phyloP scores from a whole-genome alignment of 129 eudicot genomes.

The Escallonia herrerae region DNA sequence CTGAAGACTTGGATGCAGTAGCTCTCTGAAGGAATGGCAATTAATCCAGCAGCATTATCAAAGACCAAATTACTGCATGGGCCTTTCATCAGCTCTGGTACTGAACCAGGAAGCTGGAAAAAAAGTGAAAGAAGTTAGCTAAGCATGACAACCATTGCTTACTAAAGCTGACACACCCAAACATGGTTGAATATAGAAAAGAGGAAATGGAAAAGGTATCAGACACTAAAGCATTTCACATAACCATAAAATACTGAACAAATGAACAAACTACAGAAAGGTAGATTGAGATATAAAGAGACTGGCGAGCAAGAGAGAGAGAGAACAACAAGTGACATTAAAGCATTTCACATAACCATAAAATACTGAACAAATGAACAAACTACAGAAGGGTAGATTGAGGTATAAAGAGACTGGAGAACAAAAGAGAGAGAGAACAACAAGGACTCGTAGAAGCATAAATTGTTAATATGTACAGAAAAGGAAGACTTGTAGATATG shows the following conservation, averaged over 20 bases:
- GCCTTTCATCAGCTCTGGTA: conserved; percentile 37
- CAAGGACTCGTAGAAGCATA: no score
- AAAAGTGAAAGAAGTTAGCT: conserved; percentile 10
- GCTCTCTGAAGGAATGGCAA: conserved; percentile 67
- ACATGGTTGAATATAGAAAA: background rate
- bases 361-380: no score
- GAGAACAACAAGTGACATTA: background rate
- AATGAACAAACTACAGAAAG: no score
- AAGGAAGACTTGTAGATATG: no score
- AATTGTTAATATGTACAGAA: no score
- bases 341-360: no score
- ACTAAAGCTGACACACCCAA: background rate
- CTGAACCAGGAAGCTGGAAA: conserved; percentile 71
- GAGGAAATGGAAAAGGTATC: background rate
- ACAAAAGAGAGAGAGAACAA: no score
- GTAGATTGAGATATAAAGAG: no score
- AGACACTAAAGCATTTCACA: background rate
- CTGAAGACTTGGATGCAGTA: conserved; percentile 81
- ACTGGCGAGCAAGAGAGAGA: background rate
- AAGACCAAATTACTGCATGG: conserved; percentile 42
- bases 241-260: background rate
- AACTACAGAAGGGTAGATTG: no score
- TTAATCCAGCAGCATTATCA: conserved; percentile 51
- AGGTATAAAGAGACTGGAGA: no score
- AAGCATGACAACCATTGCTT: background rate